Percentiles rank a stretch among this genome's conserved stretches.
Conservation (phyloP, 495 filamentous ascomycete species). For the Tuber indicum region DNA sequence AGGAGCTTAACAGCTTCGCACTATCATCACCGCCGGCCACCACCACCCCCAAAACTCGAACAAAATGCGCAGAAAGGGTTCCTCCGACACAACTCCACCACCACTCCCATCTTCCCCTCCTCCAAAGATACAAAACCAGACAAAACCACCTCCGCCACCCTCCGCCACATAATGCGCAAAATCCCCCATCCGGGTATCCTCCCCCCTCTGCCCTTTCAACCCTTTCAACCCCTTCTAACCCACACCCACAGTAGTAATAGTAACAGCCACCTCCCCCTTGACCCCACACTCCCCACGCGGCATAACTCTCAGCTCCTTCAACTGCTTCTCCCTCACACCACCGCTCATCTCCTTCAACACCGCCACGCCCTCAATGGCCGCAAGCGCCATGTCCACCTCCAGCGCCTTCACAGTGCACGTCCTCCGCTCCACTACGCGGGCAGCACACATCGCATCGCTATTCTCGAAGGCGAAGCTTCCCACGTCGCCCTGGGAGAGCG, state of each 20-base stretch:
- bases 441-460: constrained; percentile 31
- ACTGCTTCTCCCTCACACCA: constrained; percentile 38
- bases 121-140: background rate
- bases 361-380: constrained; percentile 35
- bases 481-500: constrained; percentile 9
- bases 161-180: constrained; percentile 32
- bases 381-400: constrained; percentile 26
- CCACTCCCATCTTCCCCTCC: background rate
- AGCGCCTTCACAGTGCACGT: constrained; percentile 34
- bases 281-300: constrained; percentile 24
- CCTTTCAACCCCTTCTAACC: background rate
- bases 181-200: constrained; percentile 34
- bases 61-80: background rate
- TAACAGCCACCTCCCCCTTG: constrained; percentile 23
- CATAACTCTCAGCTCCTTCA: constrained; percentile 42
- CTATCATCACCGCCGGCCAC: background rate
- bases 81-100: background rate
- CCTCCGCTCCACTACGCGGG: constrained; percentile 25
- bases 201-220: background rate
- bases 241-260: constrained; percentile 29
- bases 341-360: constrained; percentile 41
- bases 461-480: constrained; percentile 20
- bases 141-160: constrained; percentile 14
- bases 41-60: background rate
- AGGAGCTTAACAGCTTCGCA: background rate